Conservation (phyloP, 257 asterid species). For the Solanum appendiculatum region DNA sequence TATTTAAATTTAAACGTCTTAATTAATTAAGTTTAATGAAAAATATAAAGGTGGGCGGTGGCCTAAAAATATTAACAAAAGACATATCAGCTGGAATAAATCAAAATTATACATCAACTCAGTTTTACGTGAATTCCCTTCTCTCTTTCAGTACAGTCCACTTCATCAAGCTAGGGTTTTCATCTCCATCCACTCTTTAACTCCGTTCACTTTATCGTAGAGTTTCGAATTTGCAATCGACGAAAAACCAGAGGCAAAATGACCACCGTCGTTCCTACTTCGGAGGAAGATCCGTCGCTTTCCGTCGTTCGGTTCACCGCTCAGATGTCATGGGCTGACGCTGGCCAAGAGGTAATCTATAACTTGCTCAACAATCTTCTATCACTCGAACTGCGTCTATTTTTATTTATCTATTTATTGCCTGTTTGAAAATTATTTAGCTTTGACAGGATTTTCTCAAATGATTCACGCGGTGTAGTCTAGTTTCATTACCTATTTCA, state of each 20-base stretch:
- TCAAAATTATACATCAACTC: too few species aligned
- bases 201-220: not conserved
- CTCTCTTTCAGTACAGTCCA: not conserved
- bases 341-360: conserved; percentile 58
- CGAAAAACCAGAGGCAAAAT: conserved; percentile 4
- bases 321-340: conserved; percentile 83
- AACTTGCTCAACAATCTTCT: not conserved
- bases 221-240: not conserved
- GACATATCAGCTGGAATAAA: too few species aligned
- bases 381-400: not conserved
- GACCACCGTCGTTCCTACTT: conserved; percentile 74
- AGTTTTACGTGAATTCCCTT: too few species aligned
- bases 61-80: too few species aligned
- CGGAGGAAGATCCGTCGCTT: conserved; percentile 80
- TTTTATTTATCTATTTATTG: not conserved
- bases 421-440: not conserved
- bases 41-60: too few species aligned
- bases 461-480: not conserved
- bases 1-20: too few species aligned
- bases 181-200: not conserved
- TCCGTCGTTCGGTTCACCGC: conserved; percentile 71
- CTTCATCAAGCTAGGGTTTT: not conserved
- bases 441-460: not conserved
- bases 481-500: not conserved
- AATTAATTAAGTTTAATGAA: too few species aligned